These are phyloP conservation scores for Eucommia ulmoides DNA, from an alignment of 257 asterid genomes.

Conservation along the genomic window DNA sequence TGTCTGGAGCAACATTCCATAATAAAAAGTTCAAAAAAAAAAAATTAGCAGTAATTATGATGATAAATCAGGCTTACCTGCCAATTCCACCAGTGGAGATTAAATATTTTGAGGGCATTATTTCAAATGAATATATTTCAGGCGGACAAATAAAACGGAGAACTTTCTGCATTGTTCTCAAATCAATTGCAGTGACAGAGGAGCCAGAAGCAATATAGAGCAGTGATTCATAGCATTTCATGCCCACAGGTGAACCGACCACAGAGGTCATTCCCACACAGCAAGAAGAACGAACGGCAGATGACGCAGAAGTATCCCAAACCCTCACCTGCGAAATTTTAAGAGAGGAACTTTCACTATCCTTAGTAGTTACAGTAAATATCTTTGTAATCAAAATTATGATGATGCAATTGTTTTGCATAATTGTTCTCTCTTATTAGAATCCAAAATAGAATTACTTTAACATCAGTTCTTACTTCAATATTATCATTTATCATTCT, in stretches of 20 bases:
- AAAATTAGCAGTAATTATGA: not conserved
- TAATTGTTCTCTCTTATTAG: too few species aligned
- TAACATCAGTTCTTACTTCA: too few species aligned
- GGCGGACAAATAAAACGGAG: constrained; percentile 21
- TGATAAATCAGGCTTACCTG: constrained; percentile 31
- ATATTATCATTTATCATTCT: too few species aligned
- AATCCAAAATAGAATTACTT: too few species aligned
- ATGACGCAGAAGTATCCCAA: constrained; percentile 62
- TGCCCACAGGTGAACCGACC: constrained; percentile 42
- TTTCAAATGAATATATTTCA: constrained; percentile 39
- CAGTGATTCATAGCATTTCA: constrained; percentile 68
- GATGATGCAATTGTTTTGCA: too few species aligned
- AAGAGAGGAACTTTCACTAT: constrained; percentile 1
- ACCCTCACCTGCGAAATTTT: constrained; percentile 37
- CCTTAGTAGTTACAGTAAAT: constrained; percentile 2
- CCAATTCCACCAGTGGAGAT: constrained; percentile 55
- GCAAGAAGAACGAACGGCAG: constrained; percentile 53
- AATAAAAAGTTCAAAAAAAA: not conserved
- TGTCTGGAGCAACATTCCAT: not conserved
- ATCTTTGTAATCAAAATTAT: too few species aligned
- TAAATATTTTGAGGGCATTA: constrained; percentile 48
- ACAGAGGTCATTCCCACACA: constrained; percentile 59
- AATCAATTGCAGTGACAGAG: constrained; percentile 49
- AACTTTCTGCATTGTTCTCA: constrained; percentile 58
- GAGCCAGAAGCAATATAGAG: constrained; percentile 59